phyloP scores from a whole-genome alignment of 306 rosid species.

The Fragaria vesca region DNA sequence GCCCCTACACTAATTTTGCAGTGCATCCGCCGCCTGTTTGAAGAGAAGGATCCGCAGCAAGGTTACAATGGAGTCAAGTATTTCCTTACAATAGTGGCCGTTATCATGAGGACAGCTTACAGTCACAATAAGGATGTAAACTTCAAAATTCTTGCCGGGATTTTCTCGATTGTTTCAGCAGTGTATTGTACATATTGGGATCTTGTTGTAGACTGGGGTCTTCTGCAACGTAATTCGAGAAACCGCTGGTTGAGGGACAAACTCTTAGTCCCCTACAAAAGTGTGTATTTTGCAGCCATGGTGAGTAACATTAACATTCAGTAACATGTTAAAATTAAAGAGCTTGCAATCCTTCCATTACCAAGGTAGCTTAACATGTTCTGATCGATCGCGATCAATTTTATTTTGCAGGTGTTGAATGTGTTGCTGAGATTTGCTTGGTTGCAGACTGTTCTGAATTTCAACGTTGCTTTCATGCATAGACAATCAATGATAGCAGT shows the following conservation, averaged over 20 bases:
- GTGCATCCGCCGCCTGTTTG: slow-evolving; percentile 57
- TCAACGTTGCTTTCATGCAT: slow-evolving; percentile 41
- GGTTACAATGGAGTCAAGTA: slow-evolving; percentile 58
- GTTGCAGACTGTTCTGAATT: slow-evolving; percentile 54
- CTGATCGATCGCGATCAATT: background rate
- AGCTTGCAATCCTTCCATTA: background rate
- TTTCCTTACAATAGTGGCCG: slow-evolving; percentile 59
- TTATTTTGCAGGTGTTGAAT: slow-evolving; percentile 46
- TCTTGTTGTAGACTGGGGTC: slow-evolving; percentile 71
- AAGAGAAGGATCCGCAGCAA: slow-evolving; percentile 64
- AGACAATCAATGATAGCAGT: slow-evolving; percentile 27
- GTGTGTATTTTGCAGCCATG: slow-evolving; percentile 61
- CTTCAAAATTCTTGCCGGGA: slow-evolving; percentile 44
- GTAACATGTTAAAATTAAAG: background rate
- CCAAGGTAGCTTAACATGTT: background rate
- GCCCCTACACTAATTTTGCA: slow-evolving; percentile 48
- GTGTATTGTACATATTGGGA: slow-evolving; percentile 61
- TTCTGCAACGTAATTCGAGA: slow-evolving; percentile 50
- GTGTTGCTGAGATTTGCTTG: slow-evolving; percentile 72
- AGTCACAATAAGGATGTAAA: slow-evolving; percentile 24
- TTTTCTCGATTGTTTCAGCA: slow-evolving; percentile 51
- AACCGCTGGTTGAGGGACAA: slow-evolving; percentile 73
- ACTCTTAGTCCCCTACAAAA: slow-evolving; percentile 45
- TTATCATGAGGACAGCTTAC: slow-evolving; percentile 51
- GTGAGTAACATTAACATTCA: slow-evolving; percentile 28